These are phyloP conservation scores for Kazachstania viticola DNA, from an alignment of 805 yeast genomes.

Conservation along the genomic window DNA sequence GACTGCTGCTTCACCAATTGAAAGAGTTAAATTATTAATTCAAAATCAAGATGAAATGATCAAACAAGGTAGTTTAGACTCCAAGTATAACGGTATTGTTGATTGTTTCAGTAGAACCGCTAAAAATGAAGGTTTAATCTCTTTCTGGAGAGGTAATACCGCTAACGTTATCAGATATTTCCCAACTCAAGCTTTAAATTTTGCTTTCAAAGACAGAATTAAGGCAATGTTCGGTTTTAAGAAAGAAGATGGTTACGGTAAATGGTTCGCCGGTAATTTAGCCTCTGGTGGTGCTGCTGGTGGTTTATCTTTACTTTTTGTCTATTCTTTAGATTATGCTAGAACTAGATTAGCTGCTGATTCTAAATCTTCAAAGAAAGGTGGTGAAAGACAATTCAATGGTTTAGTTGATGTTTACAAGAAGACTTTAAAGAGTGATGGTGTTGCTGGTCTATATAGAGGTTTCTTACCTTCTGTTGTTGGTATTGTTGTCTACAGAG, in stretches of 20 bases:
- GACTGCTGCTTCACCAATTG: slow-evolving; percentile 51
- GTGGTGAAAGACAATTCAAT: slow-evolving; percentile 86
- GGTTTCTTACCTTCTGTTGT: slow-evolving; percentile 94
- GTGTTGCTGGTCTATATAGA: slow-evolving; percentile 93
- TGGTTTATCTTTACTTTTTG: slow-evolving; percentile 86
- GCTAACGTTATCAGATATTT: slow-evolving; percentile 94
- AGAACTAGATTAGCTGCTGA: slow-evolving; percentile 97
- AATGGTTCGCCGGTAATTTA: slow-evolving; percentile 91
- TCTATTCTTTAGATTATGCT: slow-evolving; percentile 92
- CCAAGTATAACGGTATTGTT: slow-evolving; percentile 68
- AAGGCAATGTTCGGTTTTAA: slow-evolving; percentile 88
- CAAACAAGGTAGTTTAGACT: slow-evolving; percentile 84
- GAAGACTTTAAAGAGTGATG: slow-evolving; percentile 85
- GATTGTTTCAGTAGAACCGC: slow-evolving; percentile 90
- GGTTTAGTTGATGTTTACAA: slow-evolving; percentile 89
- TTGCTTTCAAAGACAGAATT: slow-evolving; percentile 93
- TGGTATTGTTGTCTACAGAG: slow-evolving; percentile 94
- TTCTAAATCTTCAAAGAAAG: slow-evolving; percentile 50
- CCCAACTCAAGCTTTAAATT: slow-evolving; percentile 96
- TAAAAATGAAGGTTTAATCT: slow-evolving; percentile 72
- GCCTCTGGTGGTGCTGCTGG: slow-evolving; percentile 98
- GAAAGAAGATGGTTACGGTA: slow-evolving; percentile 81
- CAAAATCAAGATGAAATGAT: slow-evolving; percentile 95
- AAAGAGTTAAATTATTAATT: slow-evolving; percentile 84
- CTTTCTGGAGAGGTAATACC: slow-evolving; percentile 98